These are phyloP conservation scores for Babesia bovis DNA, from an alignment of 169 alveolate species.

Conservation along the genomic window DNA sequence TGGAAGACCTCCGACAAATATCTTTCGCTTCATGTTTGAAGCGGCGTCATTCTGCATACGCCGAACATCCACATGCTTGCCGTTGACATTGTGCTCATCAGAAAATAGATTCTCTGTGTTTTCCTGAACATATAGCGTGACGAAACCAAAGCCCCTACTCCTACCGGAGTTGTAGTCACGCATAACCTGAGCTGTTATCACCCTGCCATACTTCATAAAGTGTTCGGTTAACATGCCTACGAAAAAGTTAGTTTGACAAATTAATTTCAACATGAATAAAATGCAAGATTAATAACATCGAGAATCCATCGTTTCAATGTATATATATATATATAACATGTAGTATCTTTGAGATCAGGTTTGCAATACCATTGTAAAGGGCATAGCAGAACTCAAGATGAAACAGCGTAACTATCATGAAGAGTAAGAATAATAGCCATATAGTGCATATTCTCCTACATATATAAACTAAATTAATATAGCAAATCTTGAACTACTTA, in stretches of 20 bases:
- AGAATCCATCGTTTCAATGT: background rate
- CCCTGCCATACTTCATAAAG: constrained; percentile 52
- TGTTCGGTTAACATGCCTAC: constrained; percentile 28
- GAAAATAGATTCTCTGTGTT: constrained; percentile 45
- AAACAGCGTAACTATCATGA: too few species aligned
- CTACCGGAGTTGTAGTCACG: constrained; percentile 52
- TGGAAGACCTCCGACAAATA: constrained; percentile 61
- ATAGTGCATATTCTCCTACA: too few species aligned
- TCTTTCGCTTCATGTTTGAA: constrained; percentile 45
- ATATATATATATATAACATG: too few species aligned
- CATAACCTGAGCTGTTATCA: constrained; percentile 56
- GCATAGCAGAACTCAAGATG: too few species aligned
- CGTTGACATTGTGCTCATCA: constrained; percentile 47
- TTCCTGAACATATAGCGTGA: constrained; percentile 38
- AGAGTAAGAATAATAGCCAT: too few species aligned
- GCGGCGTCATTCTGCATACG: constrained; percentile 52
- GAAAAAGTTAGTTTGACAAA: too few species aligned
- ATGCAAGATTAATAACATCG: background rate
- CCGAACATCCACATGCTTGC: constrained; percentile 60
- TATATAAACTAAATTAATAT: too few species aligned
- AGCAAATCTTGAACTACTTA: too few species aligned
- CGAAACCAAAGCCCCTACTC: constrained; percentile 63
- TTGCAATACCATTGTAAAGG: too few species aligned
- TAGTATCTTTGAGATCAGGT: too few species aligned
- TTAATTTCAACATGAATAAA: too few species aligned